Conservation (phyloP, 345 rosid genomes). For the Arabis alpina region DNA sequence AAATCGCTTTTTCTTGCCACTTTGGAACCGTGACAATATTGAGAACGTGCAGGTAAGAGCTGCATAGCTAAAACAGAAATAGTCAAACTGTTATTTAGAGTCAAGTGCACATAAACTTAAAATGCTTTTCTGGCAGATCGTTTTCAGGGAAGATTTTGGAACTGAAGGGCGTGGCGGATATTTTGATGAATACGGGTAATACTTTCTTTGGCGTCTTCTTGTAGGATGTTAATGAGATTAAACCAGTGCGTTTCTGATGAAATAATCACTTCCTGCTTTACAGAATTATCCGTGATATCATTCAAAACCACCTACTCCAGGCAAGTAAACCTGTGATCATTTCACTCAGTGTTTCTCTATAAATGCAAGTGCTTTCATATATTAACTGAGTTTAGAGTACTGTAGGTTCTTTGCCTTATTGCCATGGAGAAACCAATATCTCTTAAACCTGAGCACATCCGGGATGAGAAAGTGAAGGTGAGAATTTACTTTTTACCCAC, state of each 20-base stretch:
- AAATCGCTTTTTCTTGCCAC: constrained; percentile 90
- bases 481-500: constrained; percentile 15
- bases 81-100: neutral
- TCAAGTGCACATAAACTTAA: neutral
- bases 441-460: constrained; percentile 96
- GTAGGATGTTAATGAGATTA: constrained; percentile 5
- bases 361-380: constrained; percentile 10
- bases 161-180: constrained; percentile 99
- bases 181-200: constrained; percentile 94
- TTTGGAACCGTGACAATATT: constrained; percentile 98
- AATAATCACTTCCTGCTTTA: neutral
- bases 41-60: constrained; percentile 88
- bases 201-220: constrained; percentile 10
- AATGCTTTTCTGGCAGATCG: constrained; percentile 60
- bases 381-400: constrained; percentile 25
- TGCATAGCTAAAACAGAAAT: neutral
- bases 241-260: constrained; percentile 12
- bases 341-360: constrained; percentile 12
- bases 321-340: constrained; percentile 44
- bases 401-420: constrained; percentile 88
- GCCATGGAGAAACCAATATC: constrained; percentile 99
- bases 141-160: constrained; percentile 98
- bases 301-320: constrained; percentile 96
- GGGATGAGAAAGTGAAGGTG: constrained; percentile 99
- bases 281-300: constrained; percentile 96